phyloP scores from a whole-genome alignment of 2,329 filamentous ascomycete species.

The Mollisia scopiformis region DNA sequence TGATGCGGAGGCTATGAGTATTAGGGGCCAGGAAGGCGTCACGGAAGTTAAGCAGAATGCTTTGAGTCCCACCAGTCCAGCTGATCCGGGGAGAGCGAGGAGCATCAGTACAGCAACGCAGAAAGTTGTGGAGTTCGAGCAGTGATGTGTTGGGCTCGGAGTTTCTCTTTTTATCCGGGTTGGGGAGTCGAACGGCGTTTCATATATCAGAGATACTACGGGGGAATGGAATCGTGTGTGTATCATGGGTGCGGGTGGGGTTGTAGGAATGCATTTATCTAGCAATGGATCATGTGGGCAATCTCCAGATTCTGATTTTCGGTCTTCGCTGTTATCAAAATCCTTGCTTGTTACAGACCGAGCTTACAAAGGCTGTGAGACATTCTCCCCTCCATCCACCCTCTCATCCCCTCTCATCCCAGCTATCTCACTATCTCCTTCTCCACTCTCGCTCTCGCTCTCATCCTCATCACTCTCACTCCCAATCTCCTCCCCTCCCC shows the following conservation, averaged over 20 bases:
- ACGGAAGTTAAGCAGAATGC: constrained; percentile 18
- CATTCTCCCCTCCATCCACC: not conserved
- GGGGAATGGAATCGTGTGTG: too few relatives aligned
- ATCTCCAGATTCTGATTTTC: too few relatives aligned
- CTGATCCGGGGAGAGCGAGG: constrained; percentile 32
- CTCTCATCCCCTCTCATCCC: not conserved
- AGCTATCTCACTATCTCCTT: not conserved
- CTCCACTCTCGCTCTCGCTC: not conserved
- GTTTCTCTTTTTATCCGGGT: constrained; percentile 2
- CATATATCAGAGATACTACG: too few relatives aligned
- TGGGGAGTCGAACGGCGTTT: too few relatives aligned
- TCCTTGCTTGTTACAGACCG: too few relatives aligned
- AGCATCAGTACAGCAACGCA: constrained; percentile 38
- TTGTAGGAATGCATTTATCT: too few relatives aligned
- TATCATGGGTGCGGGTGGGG: too few relatives aligned
- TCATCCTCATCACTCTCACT: not conserved
- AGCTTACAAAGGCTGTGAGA: too few relatives aligned
- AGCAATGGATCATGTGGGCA: too few relatives aligned
- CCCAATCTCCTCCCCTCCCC: not conserved
- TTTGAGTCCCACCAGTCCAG: constrained; percentile 22
- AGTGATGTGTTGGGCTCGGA: constrained; percentile 16
- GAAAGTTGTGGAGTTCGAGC: constrained; percentile 51
- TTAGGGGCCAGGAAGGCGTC: constrained; percentile 34
- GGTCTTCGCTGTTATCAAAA: too few relatives aligned
- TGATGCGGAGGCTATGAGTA: constrained; percentile 66